Percentiles rank a stretch among this genome's conserved stretches.
Conservation (phyloP, 2,329 filamentous ascomycete species). For the Clathrospora elynae region DNA sequence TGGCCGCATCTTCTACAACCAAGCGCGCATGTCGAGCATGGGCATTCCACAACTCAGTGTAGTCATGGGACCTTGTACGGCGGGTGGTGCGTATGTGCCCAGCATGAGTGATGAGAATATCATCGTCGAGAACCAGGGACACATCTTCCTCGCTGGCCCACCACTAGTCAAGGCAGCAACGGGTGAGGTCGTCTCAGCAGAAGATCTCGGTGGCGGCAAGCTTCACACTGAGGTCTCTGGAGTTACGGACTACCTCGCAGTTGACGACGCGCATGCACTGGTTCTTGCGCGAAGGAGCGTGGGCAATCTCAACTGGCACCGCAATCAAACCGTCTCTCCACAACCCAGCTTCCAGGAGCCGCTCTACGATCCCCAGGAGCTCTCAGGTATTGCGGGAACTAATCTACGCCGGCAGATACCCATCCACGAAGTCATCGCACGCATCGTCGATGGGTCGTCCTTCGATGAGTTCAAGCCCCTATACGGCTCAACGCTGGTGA, state of each 20-base stretch:
- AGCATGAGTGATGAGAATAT: constrained; percentile 98
- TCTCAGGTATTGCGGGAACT: constrained; percentile 86
- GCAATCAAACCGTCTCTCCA: constrained; percentile 42
- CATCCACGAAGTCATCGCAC: constrained; percentile 87
- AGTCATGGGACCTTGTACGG: constrained; percentile 97
- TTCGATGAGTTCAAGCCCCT: constrained; percentile 95
- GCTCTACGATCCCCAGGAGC: constrained; percentile 76
- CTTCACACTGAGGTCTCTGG: constrained; percentile 90
- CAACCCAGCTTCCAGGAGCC: constrained; percentile 68
- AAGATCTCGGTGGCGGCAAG: constrained; percentile 87
- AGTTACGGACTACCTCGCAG: constrained; percentile 92
- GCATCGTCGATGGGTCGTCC: constrained; percentile 86
- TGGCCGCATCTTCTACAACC: constrained; percentile 97
- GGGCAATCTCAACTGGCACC: constrained; percentile 87
- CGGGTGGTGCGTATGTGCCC: constrained; percentile 92
- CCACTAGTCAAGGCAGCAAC: constrained; percentile 96
- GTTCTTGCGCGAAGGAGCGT: constrained; percentile 83
- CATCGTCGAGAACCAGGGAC: constrained; percentile 93
- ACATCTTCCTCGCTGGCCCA: constrained; percentile 94
- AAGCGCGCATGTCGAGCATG: constrained; percentile 86
- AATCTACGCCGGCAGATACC: constrained; percentile 86
- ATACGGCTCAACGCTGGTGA: constrained; percentile 88
- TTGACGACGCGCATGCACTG: constrained; percentile 90
- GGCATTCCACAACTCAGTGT: constrained; percentile 93
- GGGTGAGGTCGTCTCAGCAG: constrained; percentile 85